These are phyloP conservation scores for Phialocephala sp. DNA, from an alignment of 2,329 filamentous ascomycete genomes.

Conservation along the genomic window DNA sequence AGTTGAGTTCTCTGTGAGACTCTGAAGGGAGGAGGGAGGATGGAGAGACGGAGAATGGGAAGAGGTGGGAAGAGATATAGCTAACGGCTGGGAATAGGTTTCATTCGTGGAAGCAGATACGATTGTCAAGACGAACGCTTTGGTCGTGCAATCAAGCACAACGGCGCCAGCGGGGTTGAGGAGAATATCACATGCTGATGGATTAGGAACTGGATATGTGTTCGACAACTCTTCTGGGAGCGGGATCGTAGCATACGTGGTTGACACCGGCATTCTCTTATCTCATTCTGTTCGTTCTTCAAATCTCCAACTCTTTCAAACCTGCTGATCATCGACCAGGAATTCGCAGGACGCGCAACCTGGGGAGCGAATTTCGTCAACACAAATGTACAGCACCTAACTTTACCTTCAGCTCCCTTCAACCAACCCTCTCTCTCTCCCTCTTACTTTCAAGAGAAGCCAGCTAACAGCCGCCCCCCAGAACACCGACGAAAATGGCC, in stretches of 20 bases:
- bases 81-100: constrained; percentile 46
- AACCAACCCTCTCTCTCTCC: too few species aligned
- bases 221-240: constrained; percentile 43
- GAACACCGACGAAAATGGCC: constrained; percentile 47
- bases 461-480: too few species aligned
- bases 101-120: constrained; percentile 61
- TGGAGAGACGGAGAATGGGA: background rate
- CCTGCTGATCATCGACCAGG: constrained; percentile 16
- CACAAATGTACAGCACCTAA: constrained; percentile 17
- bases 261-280: constrained; percentile 46
- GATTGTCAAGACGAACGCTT: constrained; percentile 50
- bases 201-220: constrained; percentile 37
- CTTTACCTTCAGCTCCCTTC: background rate
- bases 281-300: constrained; percentile 38
- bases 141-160: constrained; percentile 52
- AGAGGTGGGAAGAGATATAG: background rate
- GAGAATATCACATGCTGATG: constrained; percentile 40
- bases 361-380: constrained; percentile 44
- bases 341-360: constrained; percentile 46
- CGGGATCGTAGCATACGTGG: constrained; percentile 45
- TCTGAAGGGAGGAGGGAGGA: background rate
- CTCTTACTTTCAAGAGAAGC: too few species aligned
- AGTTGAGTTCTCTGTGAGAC: background rate
- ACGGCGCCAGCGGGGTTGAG: constrained; percentile 51
- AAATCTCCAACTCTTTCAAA: background rate